phyloP scores from a whole-genome alignment of 2,329 filamentous ascomycete genomes.

The Diaporthe sp. region DNA sequence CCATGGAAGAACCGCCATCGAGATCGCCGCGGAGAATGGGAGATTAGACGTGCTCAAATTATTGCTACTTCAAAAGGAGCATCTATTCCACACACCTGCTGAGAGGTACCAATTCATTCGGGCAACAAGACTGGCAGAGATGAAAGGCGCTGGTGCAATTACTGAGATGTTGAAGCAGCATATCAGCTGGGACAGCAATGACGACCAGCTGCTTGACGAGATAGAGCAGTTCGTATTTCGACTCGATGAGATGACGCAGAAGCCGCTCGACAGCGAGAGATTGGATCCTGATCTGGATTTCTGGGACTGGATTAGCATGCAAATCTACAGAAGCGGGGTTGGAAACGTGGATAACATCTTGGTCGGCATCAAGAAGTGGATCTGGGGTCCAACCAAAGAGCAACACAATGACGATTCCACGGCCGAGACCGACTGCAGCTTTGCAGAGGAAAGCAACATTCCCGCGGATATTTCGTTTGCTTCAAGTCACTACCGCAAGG shows the following conservation, averaged over 20 bases:
- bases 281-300: fast-evolving
- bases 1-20: neutral
- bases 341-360: too few species aligned
- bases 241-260: conserved; percentile 9
- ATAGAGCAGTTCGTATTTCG: fast-evolving
- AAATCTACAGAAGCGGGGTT: too few species aligned
- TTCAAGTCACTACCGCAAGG: too few species aligned
- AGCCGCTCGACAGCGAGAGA: neutral
- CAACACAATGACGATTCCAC: too few species aligned
- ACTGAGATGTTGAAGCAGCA: neutral
- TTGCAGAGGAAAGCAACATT: too few species aligned
- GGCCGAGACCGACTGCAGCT: too few species aligned
- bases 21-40: neutral
- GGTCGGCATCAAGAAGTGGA: neutral
- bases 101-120: conserved; percentile 19
- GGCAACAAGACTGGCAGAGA: neutral
- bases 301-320: too few species aligned
- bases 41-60: conserved; percentile 10
- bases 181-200: neutral
- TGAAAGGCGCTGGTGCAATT: fast-evolving
- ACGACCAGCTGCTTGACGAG: neutral
- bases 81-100: neutral
- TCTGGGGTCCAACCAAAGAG: neutral
- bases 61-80: neutral
- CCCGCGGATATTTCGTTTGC: too few species aligned